Evolutionary conservation across 352 stramenopile species (phyloP), one percentile per base, ranked within the genome.

Genomic region (Stephanocyclus meneghinianus): DNA sequence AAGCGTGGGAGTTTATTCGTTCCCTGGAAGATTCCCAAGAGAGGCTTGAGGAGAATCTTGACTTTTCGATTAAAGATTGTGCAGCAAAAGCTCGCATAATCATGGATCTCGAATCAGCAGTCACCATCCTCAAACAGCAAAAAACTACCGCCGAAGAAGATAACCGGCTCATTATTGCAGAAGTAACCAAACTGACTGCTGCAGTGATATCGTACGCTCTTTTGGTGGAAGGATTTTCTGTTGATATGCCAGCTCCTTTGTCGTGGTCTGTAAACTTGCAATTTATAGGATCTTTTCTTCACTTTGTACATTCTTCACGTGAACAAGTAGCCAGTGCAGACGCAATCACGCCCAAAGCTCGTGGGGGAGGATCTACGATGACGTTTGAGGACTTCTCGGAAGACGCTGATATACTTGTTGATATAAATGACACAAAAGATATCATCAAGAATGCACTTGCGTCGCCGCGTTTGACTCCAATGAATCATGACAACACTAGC

Each of bases 351-450:
- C 71, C 75, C 40, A 87, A 67, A 51, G 67, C 80, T 60, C 60
- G 74, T 61, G 45, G 73, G 18, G 59, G 47, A 21, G 47, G 13
- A 35, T 55, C 66, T 69, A 32, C 50, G 5, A 45, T 35, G 60
- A 8, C 55, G 45, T 72, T 56, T 4, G 57, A 73, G 13, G 64
- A 78, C 40, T 66, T 45, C 13, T 62, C 71, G 47, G 18, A 78
- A 40, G 59, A 77, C 61, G 61, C 21, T 63, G 75, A 79, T 32
- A 62, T 81, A 26, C 53, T 86, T 26, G 71, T 67, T 18, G 74
- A 80, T 59, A 48, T 87, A 18, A 83, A 79, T 51, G 76, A 65
- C 44, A 87, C 74, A 45, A 80, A 83, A 32, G 50, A 72, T 69
- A 60, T 51, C 42, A 72, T 83, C 21, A 60, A 56, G 15, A 80